Evolutionary conservation across 1,284 basidiomycete species (phyloP).

Genomic region (Trichosporon sp.): DNA sequence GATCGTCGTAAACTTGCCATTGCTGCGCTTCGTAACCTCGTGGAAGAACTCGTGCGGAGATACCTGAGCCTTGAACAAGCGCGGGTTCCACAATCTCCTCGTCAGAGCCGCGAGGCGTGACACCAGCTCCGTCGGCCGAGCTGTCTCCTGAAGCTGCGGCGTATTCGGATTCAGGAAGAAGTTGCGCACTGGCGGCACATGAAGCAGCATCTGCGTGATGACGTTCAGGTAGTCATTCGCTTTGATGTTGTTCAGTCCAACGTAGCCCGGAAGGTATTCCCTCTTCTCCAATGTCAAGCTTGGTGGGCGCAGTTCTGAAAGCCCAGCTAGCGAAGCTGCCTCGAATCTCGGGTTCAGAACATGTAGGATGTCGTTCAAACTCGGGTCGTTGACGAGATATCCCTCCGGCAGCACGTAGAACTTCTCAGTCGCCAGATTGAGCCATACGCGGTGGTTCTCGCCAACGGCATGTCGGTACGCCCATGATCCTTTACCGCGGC

Average conservation of each 20-base stretch:
- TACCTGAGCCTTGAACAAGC: slow-evolving; percentile 94
- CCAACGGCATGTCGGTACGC: slow-evolving; percentile 97
- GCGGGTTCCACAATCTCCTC: slow-evolving; percentile 92
- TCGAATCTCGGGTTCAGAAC: slow-evolving; percentile 80
- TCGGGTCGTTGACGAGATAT: slow-evolving; percentile 90
- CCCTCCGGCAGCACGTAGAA: slow-evolving; percentile 98
- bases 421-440: slow-evolving; percentile 90
- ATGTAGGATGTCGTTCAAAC: slow-evolving; percentile 86
- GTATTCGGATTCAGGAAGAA: slow-evolving; percentile 71
- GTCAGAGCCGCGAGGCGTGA: slow-evolving; percentile 77
- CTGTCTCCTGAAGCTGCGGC: slow-evolving; percentile 36
- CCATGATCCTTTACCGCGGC: slow-evolving; percentile 83
- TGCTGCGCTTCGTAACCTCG: slow-evolving; percentile 82
- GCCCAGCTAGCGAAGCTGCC: slow-evolving; percentile 50
- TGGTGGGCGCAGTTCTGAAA: slow-evolving; percentile 54
- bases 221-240: slow-evolving; percentile 97
- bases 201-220: slow-evolving; percentile 86
- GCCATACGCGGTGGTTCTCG: slow-evolving; percentile 96
- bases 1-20: slow-evolving; percentile 83
- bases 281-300: slow-evolving; percentile 77
- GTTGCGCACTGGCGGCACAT: slow-evolving; percentile 83
- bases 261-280: slow-evolving; percentile 85
- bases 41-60: slow-evolving; percentile 97
- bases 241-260: slow-evolving; percentile 97
- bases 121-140: slow-evolving; percentile 63